Evolutionary conservation across 768 basidiomycete genomes (phyloP), one percentile per base, ranked within the genome.

Genomic region (Lanmaoa rubissima): DNA sequence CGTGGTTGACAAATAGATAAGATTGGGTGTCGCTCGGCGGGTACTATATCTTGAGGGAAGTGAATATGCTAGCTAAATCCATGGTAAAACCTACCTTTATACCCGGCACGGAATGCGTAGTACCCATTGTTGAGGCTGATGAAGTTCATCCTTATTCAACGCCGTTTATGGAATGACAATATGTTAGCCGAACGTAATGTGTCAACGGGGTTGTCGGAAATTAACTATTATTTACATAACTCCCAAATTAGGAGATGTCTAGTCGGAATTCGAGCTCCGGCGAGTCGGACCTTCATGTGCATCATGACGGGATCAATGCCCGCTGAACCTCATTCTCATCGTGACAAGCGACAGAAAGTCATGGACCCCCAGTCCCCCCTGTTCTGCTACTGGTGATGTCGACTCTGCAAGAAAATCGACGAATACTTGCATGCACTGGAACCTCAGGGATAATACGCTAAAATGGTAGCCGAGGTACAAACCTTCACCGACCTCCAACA

Each of bases 71-170:
- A 24, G 12, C 10, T 14, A 17, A 2, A 38, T 26, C 11, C 35
- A 1, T 31, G 5, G 36, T 12, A 1, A 13, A 24, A 7, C 7
- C 17, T 5, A 1, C 24, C 34, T 17, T 59, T 61, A 45, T 61
- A 52, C 39, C 14, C 17, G 16, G 1, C n/a, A 14, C 28, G 14
- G 40, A 4, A 24, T 17, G 32, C 45, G 43, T 40, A 24, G 21
- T 26, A 17, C 9, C 44, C 26, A 47, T 49, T 57, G 56, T 55
- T 28, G 21, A 24, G 21, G 21, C 21, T 24, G 21, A 24, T 19
- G 13, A 11, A n/a, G 47, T 35, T 38, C 24, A 49, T 19, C 32
- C 31, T 16, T 19, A 56, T 61, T 62, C 32, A 61, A 28, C 5
- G 1, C 54, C 47, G 13, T 45, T 56, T 61, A 32, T 26, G 49